Evolutionary conservation across 768 basidiomycete species (phyloP).

Genomic region (Suillus fuscotomentosus): DNA sequence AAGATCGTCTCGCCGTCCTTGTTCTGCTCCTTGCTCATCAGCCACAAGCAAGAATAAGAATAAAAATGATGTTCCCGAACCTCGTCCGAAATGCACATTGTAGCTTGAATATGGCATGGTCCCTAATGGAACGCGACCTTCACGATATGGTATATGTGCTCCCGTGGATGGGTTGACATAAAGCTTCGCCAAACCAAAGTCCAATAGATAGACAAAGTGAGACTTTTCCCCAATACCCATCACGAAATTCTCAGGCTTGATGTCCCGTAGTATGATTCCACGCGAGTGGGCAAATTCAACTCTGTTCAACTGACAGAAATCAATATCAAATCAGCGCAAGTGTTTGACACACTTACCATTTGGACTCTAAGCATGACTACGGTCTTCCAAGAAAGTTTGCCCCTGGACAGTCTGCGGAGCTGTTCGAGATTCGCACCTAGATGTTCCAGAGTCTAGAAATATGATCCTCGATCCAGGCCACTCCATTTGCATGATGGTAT

Average conservation of each 20-base stretch:
- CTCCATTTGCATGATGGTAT: conserved; percentile 13
- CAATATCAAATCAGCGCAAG: not conserved
- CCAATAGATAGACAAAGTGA: conserved; percentile 16
- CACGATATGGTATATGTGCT: not conserved
- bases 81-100: conserved; percentile 14
- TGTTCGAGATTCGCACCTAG: conserved; percentile 19
- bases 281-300: conserved; percentile 17
- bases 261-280: conserved; percentile 17
- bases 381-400: conserved; percentile 17
- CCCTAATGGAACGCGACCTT: not conserved
- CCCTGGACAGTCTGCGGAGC: conserved; percentile 15
- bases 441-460: conserved; percentile 20
- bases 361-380: conserved; percentile 22
- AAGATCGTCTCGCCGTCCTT: conserved; percentile 23
- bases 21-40: conserved; percentile 8
- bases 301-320: conserved; percentile 10
- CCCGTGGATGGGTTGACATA: conserved; percentile 6
- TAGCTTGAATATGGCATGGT: not conserved
- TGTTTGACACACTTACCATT: conserved; percentile 14
- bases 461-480: conserved; percentile 11
- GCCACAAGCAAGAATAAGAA: not conserved
- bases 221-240: conserved; percentile 10
- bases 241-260: conserved; percentile 23
- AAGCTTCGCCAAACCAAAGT: conserved; percentile 17
- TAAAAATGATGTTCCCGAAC: not conserved